Conservation (phyloP, 2,329 filamentous ascomycete genomes). For the Penicillium occitanis region DNA sequence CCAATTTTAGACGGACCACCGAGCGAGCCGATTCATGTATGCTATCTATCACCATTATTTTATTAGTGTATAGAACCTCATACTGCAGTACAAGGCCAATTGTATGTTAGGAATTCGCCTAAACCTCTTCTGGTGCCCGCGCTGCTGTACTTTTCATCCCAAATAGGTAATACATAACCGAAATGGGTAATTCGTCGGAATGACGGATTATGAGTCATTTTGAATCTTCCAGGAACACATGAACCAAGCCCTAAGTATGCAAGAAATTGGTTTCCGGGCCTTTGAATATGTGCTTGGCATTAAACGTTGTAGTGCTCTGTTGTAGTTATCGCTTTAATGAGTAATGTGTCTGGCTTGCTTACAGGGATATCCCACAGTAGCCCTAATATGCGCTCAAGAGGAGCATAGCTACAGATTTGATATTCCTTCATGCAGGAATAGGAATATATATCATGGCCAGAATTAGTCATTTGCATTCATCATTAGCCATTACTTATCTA, state of each 20-base stretch:
- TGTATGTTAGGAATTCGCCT: not conserved
- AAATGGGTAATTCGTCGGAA: not conserved
- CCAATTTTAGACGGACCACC: not conserved
- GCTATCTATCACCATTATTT: not conserved
- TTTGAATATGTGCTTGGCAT: not conserved
- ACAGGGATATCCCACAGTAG: not conserved
- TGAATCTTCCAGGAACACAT: not conserved
- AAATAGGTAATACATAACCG: not conserved
- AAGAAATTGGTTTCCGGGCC: not conserved
- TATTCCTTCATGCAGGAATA: not conserved
- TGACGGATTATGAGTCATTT: constrained; percentile 15
- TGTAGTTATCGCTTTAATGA: not conserved
- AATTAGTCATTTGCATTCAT: not conserved
- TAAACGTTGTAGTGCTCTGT: not conserved
- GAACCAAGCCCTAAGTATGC: not conserved
- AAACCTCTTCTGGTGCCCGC: constrained; percentile 5
- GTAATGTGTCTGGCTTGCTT: not conserved
- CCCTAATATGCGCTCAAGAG: not conserved
- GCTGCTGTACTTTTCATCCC: not conserved
- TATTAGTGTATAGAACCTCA: not conserved
- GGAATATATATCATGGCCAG: not conserved
- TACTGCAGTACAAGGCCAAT: not conserved
- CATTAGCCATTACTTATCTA: not conserved
- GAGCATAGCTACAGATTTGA: not conserved
- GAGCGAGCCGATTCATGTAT: not conserved